Conservation (phyloP, 768 basidiomycete genomes). For the Boletellus ananiceps region DNA sequence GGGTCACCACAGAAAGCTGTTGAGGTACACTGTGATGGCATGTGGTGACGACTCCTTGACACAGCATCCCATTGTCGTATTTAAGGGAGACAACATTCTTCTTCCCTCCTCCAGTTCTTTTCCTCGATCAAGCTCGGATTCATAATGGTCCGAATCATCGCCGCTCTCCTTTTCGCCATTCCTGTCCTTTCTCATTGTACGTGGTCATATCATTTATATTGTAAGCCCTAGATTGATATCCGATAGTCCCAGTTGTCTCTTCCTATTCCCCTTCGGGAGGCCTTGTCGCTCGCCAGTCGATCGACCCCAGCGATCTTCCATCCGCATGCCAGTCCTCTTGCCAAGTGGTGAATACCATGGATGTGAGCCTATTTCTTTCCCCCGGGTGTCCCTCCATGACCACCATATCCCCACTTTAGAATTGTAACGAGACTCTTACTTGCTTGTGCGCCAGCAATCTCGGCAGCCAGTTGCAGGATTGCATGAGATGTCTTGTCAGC, state of each 20-base stretch:
- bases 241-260: not conserved
- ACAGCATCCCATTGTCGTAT: not conserved
- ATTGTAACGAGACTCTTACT: slow-evolving; percentile 2
- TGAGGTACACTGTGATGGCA: not conserved
- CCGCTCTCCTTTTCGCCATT: slow-evolving; percentile 13
- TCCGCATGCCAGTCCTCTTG: slow-evolving; percentile 19
- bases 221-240: not conserved
- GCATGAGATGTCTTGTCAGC: slow-evolving; percentile 19
- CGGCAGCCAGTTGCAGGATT: slow-evolving; percentile 12
- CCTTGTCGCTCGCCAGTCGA: slow-evolving; percentile 21
- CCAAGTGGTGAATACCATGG: slow-evolving; percentile 15
- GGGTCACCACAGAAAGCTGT: not conserved
- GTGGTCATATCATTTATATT: not conserved
- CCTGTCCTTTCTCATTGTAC: slow-evolving; percentile 13
- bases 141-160: slow-evolving; percentile 22
- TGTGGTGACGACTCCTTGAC: not conserved
- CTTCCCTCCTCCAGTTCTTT: not conserved
- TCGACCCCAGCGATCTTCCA: slow-evolving; percentile 9
- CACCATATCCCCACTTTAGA: not conserved
- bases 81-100: not conserved
- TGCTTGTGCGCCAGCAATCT: slow-evolving; percentile 14
- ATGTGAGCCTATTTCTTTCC: slow-evolving; percentile 8
- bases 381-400: not conserved
- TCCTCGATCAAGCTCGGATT: not conserved
- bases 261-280: not conserved